A percentile compares a stretch with the other conserved stretches of the same genome.
Conservation (phyloP, 2,329 filamentous ascomycete genomes). For the Xenoacremonium recifei region DNA sequence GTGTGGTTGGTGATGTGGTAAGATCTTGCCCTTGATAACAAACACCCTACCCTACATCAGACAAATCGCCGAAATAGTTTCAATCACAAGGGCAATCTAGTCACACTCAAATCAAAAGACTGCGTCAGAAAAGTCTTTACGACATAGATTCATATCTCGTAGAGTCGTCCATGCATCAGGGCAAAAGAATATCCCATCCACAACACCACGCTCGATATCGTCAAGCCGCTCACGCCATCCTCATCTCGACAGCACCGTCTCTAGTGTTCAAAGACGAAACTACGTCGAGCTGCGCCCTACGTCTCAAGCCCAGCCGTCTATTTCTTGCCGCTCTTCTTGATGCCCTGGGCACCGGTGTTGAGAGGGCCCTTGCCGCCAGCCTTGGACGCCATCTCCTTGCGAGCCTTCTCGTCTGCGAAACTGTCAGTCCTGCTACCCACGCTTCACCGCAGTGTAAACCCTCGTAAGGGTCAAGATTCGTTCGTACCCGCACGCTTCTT, state of each 20-base stretch:
- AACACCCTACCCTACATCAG: not conserved
- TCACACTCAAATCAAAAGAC: conserved; percentile 1
- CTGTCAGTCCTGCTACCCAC: conserved; percentile 16
- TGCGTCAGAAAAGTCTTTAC: conserved; percentile 16
- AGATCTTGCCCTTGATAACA: not conserved
- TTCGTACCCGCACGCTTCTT: conserved; percentile 80
- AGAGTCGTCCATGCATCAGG: conserved; percentile 13
- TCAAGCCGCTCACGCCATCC: not conserved
- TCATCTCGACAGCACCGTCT: conserved; percentile 9
- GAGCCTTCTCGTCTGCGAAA: conserved; percentile 71
- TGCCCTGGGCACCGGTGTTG: conserved; percentile 80
- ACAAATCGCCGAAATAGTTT: too few species aligned
- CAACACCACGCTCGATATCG: not conserved
- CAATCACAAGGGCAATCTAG: too few species aligned
- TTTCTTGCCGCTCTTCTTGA: conserved; percentile 99
- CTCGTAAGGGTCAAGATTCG: not conserved
- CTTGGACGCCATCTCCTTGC: conserved; percentile 79
- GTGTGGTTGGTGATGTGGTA: not conserved
- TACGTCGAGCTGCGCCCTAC: not conserved
- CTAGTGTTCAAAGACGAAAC: not conserved
- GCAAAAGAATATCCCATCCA: not conserved
- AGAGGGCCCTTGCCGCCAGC: conserved; percentile 85
- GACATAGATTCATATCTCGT: conserved; percentile 27
- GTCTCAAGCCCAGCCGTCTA: conserved; percentile 41
- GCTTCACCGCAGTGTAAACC: too few species aligned